Evolutionary conservation across 2,329 filamentous ascomycete genomes (phyloP).

Genomic region (Fusarium staphyleae): DNA sequence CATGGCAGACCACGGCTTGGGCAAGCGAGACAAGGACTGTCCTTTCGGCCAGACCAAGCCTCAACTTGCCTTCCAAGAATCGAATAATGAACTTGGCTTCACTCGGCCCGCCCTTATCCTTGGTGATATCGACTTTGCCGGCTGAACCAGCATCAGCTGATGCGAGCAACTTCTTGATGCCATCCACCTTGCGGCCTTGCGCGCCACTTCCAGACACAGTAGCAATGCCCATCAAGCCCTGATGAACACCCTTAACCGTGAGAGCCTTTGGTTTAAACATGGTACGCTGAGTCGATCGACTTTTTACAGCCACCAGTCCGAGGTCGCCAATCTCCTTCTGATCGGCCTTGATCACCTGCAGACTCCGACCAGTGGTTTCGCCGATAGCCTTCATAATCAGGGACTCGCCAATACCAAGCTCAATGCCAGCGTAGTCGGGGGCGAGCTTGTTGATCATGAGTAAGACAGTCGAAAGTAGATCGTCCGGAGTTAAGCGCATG

Average conservation of each 20-base stretch:
- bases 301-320: constrained; percentile 93
- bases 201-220: constrained; percentile 86
- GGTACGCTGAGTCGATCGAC: constrained; percentile 90
- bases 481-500: constrained; percentile 85
- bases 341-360: constrained; percentile 90
- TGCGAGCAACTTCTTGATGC: constrained; percentile 96
- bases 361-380: constrained; percentile 86
- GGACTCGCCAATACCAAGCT: constrained; percentile 97
- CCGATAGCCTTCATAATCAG: constrained; percentile 99
- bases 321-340: constrained; percentile 97
- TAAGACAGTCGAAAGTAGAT: constrained; percentile 86
- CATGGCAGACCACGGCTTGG: constrained; percentile 86
- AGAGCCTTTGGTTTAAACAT: constrained; percentile 98
- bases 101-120: constrained; percentile 91
- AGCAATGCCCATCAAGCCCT: constrained; percentile 87
- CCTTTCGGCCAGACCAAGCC: constrained; percentile 89
- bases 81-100: constrained; percentile 94
- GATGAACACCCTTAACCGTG: constrained; percentile 85
- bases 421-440: constrained; percentile 94
- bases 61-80: constrained; percentile 92
- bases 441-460: constrained; percentile 99
- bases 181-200: constrained; percentile 88
- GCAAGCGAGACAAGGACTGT: constrained; percentile 90
- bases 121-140: constrained; percentile 86
- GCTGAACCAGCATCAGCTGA: constrained; percentile 78